A percentile compares a stretch with the other conserved stretches of the same genome.
Conservation (phyloP, 2,329 filamentous ascomycete species). For the Arthrinium puccinioides region DNA sequence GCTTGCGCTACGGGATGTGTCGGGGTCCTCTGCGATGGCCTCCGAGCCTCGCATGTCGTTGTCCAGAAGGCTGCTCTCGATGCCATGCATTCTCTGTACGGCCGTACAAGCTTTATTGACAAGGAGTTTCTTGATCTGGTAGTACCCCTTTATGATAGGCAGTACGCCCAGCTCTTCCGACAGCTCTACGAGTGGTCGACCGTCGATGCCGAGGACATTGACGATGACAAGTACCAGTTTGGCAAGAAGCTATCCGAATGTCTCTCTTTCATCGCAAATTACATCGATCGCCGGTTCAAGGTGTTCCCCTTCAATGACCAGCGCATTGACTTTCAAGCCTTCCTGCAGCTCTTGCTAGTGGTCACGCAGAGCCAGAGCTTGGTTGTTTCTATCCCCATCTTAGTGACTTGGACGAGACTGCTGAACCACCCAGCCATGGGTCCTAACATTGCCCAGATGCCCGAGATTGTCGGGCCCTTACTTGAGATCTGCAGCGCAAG, state of each 20-base stretch:
- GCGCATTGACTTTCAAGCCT: constrained; percentile 59
- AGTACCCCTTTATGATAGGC: constrained; percentile 68
- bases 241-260: constrained; percentile 93
- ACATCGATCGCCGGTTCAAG: constrained; percentile 70
- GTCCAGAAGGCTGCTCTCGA: constrained; percentile 77
- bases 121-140: constrained; percentile 74
- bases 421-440: constrained; percentile 66
- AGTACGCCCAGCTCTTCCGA: constrained; percentile 63
- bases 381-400: constrained; percentile 84
- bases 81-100: constrained; percentile 76
- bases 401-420: constrained; percentile 84
- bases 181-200: constrained; percentile 74
- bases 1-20: constrained; percentile 66
- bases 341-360: constrained; percentile 71
- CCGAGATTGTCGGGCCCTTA: constrained; percentile 62
- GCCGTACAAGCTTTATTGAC: constrained; percentile 64
- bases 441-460: constrained; percentile 50
- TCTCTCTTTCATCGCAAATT: constrained; percentile 76
- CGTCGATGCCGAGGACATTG: constrained; percentile 73
- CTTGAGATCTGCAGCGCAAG: constrained; percentile 78
- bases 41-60: constrained; percentile 62
- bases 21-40: constrained; percentile 60
- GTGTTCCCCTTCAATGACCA: constrained; percentile 49
- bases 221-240: constrained; percentile 86
- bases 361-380: constrained; percentile 82